Evolutionary conservation across 2,329 filamentous ascomycete species (phyloP).

Genomic region (Cladobotryum protrusum): DNA sequence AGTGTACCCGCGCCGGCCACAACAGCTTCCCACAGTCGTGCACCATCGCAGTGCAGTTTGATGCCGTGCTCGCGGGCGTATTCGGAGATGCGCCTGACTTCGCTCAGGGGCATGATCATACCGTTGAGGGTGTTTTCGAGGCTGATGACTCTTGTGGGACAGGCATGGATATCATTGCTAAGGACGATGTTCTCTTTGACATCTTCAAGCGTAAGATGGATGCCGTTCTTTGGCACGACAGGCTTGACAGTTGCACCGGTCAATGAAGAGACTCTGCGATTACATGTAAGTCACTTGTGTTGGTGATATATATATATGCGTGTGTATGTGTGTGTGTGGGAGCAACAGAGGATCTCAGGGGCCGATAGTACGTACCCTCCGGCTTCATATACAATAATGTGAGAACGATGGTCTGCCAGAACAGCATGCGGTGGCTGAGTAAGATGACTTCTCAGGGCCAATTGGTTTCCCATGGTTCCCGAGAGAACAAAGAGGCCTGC

Average conservation of each 20-base stretch:
- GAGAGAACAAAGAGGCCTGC: constrained; percentile 75
- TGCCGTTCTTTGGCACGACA: constrained; percentile 62
- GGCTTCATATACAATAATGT: constrained; percentile 65
- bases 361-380: constrained; percentile 42
- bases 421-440: constrained; percentile 74
- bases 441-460: constrained; percentile 72
- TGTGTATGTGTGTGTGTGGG: too few species aligned
- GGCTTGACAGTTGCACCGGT: constrained; percentile 64
- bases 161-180: constrained; percentile 66
- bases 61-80: constrained; percentile 63
- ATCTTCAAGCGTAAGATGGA: constrained; percentile 72
- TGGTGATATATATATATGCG: not conserved
- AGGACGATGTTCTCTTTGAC: constrained; percentile 59
- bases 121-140: constrained; percentile 84
- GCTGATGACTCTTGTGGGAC: constrained; percentile 73
- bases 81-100: constrained; percentile 60
- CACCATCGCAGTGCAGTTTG: constrained; percentile 71
- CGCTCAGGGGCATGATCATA: constrained; percentile 68
- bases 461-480: constrained; percentile 91
- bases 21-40: constrained; percentile 75
- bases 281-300: not conserved
- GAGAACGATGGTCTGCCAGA: constrained; percentile 70
- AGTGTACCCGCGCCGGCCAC: constrained; percentile 62
- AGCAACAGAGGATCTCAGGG: too few species aligned
- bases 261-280: constrained; percentile 58